These are phyloP conservation scores for Wallacemonas sp. DNA, from an alignment of 208 protist species.

Conservation along the genomic window DNA sequence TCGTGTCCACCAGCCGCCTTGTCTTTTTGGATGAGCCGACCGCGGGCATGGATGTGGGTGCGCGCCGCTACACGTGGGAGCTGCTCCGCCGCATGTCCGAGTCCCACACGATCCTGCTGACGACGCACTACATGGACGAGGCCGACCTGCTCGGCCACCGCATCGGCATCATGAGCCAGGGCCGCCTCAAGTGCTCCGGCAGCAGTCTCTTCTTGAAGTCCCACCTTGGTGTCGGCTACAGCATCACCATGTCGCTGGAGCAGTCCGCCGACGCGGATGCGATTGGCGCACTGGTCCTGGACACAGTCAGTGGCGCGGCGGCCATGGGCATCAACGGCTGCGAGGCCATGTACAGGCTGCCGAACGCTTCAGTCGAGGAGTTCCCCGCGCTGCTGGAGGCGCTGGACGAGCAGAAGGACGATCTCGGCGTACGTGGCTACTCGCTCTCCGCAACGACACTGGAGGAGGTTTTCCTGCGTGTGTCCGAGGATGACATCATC, in stretches of 20 bases:
- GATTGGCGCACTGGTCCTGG: constrained; percentile 16
- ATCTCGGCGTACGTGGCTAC: constrained; percentile 31
- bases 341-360: constrained; percentile 33
- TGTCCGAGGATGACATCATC: constrained; percentile 24
- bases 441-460: constrained; percentile 42
- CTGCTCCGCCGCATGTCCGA: constrained; percentile 26
- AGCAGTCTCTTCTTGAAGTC: constrained; percentile 51
- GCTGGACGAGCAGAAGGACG: constrained; percentile 20
- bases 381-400: constrained; percentile 28
- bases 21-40: constrained; percentile 82
- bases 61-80: constrained; percentile 63
- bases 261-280: constrained; percentile 9
- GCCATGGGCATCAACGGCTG: constrained; percentile 13
- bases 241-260: constrained; percentile 27
- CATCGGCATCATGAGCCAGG: constrained; percentile 82
- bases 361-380: constrained; percentile 16
- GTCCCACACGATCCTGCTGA: constrained; percentile 48
- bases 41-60: constrained; percentile 66
- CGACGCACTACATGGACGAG: constrained; percentile 93
- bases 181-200: constrained; percentile 40
- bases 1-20: constrained; percentile 44
- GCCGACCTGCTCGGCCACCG: constrained; percentile 86
- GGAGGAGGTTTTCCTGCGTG: constrained; percentile 52
- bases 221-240: constrained; percentile 35
- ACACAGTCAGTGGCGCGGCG: constrained; percentile 16